Evolutionary conservation across 2,329 filamentous ascomycete species (phyloP), one percentile per base, ranked within the genome.

Genomic region (Stagonosporopsis chrysanthemi): DNA sequence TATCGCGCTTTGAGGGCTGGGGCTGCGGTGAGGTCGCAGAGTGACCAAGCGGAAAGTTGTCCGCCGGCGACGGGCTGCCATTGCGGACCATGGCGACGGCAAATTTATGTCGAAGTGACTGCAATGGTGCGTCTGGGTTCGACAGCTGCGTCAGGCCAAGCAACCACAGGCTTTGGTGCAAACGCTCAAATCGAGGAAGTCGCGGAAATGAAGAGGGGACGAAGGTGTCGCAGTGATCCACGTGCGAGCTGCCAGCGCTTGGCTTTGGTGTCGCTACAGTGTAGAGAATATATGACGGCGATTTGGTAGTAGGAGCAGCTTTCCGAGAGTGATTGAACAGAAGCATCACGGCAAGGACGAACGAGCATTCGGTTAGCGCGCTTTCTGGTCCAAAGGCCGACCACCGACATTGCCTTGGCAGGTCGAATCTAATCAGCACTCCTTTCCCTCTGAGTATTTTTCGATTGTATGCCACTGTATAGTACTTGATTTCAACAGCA

Each of bases 1-100:
- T 95, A 79, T 98, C 94, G 76, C 92, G 87, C 81, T 97, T 97
- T 38, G 91, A 94, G 43, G 85, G 81, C 55, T 79, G 80, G 31
- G 77, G 77, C 56, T 79, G 80, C 56, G 81, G 79, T 14, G 79
- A 79, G 47, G 76, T 72, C 39, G 75, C 73, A 44, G 70, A 72
- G 38, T 75, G 74, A 45, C 73, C 73, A 23, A 74, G 65, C 46
- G 73, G 68, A 51, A 75, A 72, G 43, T 69, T 68, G 54, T 75
- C 75, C 56, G 67, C 68, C 43, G 74, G 73, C 56, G 74, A 75
- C 9, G 71, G 69, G 60, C 76, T 78, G 43, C 70, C 69, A 58
- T 74, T 74, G 50, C 75, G 73, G 14, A 74, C 76, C 76, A 78
- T 78, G 55, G 53, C 50, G 58, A 48, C 38, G 55, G 49, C 39